Conservation (phyloP, 1,139 yeast genomes). For the Debaryomyces psychrophilus region DNA sequence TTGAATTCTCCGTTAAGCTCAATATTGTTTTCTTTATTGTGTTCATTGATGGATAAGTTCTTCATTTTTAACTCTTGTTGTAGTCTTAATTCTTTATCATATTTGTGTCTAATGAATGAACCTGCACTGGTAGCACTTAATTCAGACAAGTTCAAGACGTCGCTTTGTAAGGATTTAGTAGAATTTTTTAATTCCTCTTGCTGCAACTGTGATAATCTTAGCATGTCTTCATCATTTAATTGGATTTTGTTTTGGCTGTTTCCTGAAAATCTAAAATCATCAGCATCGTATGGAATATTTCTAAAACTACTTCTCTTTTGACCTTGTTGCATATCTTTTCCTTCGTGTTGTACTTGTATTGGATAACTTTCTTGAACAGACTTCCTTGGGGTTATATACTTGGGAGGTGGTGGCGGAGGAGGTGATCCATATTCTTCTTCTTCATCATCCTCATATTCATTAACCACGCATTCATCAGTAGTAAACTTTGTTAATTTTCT, state of each 20-base stretch:
- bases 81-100: constrained; percentile 42
- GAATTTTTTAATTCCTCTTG: constrained; percentile 48
- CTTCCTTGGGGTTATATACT: constrained; percentile 26
- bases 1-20: constrained; percentile 25
- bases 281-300: constrained; percentile 42
- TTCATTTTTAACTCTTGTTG: constrained; percentile 28
- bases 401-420: constrained; percentile 61
- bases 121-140: constrained; percentile 92
- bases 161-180: constrained; percentile 49
- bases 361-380: constrained; percentile 6
- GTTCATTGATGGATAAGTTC: constrained; percentile 24
- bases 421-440: constrained; percentile 23
- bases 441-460: constrained; percentile 20
- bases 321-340: background rate
- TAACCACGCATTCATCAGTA: constrained; percentile 26
- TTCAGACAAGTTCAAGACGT: constrained; percentile 57
- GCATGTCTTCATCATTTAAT: constrained; percentile 35
- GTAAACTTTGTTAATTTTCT: constrained; percentile 33
- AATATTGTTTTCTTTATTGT: constrained; percentile 18
- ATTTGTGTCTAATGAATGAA: constrained; percentile 72
- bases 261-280: constrained; percentile 40
- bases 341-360: constrained; percentile 1
- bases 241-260: constrained; percentile 20
- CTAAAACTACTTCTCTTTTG: constrained; percentile 5
- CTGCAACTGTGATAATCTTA: constrained; percentile 34